phyloP scores from a whole-genome alignment of 257 asterid species.

The Scutellaria galericulata region DNA sequence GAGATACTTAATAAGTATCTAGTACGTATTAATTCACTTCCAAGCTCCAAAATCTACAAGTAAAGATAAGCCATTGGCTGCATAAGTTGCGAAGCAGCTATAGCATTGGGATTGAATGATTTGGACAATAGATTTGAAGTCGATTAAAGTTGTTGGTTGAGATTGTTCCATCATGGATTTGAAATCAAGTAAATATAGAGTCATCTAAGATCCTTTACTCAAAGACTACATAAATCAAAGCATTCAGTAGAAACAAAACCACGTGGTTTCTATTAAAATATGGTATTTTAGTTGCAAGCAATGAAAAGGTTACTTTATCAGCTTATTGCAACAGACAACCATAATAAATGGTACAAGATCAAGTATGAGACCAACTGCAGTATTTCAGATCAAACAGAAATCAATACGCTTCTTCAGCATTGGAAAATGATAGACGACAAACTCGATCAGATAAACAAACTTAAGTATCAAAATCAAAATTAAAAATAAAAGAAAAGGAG shows the following conservation, averaged over 20 bases:
- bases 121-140: background rate
- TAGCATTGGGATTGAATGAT: background rate
- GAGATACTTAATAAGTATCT: background rate
- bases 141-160: background rate
- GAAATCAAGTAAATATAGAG: background rate
- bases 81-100: background rate
- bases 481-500: background rate
- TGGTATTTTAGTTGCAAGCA: too few relatives aligned
- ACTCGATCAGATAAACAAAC: background rate
- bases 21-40: background rate
- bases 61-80: constrained; percentile 8
- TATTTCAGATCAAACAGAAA: background rate
- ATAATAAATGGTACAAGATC: background rate
- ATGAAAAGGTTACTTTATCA: too few relatives aligned
- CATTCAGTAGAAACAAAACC: background rate
- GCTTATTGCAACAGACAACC: background rate
- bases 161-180: background rate
- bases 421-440: background rate
- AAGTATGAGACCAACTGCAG: background rate
- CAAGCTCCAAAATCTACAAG: constrained; percentile 17
- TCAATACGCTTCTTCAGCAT: background rate
- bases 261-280: background rate
- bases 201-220: background rate
- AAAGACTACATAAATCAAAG: background rate
- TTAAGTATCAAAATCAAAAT: background rate